Evolutionary conservation across 805 yeast species (phyloP), one percentile per base, ranked within the genome.

Genomic region (Ogataea henricii): DNA sequence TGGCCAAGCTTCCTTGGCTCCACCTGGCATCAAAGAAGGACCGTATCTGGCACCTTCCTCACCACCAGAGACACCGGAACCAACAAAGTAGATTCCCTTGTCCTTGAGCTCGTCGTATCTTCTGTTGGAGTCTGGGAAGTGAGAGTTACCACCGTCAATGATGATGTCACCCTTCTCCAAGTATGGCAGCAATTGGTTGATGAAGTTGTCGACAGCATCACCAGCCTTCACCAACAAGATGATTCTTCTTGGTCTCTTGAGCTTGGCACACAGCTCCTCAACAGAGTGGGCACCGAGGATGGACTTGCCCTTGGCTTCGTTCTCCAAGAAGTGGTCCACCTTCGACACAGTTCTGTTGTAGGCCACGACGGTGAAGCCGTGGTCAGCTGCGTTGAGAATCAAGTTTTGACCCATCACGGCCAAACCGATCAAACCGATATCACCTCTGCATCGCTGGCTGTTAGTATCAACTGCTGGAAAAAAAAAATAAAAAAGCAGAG

Each of bases 321-420:
- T 86, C 50, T 66, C 95, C 63, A 92, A 70, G 76, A 92, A 92
- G 66, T 87, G 89, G 73, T 94, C 98, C 60, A 94, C 99, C 77
- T 89, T 92, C 45, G 96, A 74, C 53, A 85, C 89, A 52, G 98
- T 94, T 84, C 99, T 89, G 94, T 92, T 92, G 87, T 81, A 94
- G 54, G 97, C 97, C 66, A 89, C 96, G 64, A 94, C 98, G 58
- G 96, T 89, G 81, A 82, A 92, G 51, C 97, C 97, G 78, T 92
- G 96, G 81, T 92, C 99, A 62, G 99, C 99, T 67, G 95, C 96
- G 75, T 92, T 92, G 60, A 92, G 81, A 71, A 92, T 89, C 81
- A 92, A 79, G 83, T 92, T 92, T 81, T 88, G 96, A 75, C 99
- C 99, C 99, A 92, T 92, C 62, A 92, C 99, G 86, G 99, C 99